Evolutionary conservation across 2,329 filamentous ascomycete genomes (phyloP).

Genomic region (Phialemoniopsis sp.): DNA sequence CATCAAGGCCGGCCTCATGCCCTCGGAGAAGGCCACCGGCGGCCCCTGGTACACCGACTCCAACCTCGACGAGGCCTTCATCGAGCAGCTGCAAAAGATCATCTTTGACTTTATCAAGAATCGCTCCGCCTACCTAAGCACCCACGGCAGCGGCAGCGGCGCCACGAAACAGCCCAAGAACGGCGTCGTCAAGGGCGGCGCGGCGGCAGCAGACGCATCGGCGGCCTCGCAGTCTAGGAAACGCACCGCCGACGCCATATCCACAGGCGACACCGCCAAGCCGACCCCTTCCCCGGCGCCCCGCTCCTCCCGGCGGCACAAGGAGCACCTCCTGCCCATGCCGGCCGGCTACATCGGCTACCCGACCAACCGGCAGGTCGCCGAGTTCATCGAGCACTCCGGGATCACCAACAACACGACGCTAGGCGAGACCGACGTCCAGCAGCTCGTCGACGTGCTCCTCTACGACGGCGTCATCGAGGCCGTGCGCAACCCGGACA

Average conservation of each 20-base stretch:
- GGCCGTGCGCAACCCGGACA: constrained; percentile 36
- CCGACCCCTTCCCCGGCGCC: constrained; percentile 14
- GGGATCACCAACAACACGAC: constrained; percentile 70
- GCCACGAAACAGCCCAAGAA: constrained; percentile 49
- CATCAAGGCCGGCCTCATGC: constrained; percentile 80
- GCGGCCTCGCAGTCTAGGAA: constrained; percentile 33
- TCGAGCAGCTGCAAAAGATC: constrained; percentile 69
- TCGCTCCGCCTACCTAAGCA: constrained; percentile 63
- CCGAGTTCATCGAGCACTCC: constrained; percentile 64
- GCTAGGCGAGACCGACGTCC: constrained; percentile 69
- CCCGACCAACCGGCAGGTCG: constrained; percentile 76
- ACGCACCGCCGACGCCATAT: constrained; percentile 43
- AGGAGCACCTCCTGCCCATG: constrained; percentile 38
- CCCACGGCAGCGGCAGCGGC: constrained; percentile 21
- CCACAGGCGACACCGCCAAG: constrained; percentile 23
- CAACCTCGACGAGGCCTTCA: constrained; percentile 83
- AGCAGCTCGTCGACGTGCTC: constrained; percentile 82
- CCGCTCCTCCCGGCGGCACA: constrained; percentile 9
- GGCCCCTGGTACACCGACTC: constrained; percentile 94
- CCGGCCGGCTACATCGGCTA: constrained; percentile 71
- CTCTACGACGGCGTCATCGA: constrained; percentile 86
- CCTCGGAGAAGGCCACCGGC: constrained; percentile 85
- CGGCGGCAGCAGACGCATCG: constrained; percentile 26
- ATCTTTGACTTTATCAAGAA: constrained; percentile 71
- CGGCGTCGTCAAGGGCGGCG: constrained; percentile 47